Conservation (phyloP, 2,329 filamentous ascomycete genomes). For the Fusarium austroafricanum region DNA sequence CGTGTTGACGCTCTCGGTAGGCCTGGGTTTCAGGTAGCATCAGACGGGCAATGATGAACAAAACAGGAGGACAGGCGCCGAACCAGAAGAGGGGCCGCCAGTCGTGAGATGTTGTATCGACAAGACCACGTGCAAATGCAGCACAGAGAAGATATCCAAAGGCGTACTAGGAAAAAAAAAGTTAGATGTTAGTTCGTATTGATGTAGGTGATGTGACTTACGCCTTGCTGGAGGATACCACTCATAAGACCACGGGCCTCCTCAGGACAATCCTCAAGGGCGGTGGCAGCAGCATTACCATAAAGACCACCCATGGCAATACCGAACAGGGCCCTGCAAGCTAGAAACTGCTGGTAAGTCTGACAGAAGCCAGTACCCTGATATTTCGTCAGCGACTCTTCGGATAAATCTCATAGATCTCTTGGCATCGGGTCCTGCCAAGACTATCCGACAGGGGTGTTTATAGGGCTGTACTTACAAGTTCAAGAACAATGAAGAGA, state of each 20-base stretch:
- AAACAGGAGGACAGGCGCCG: constrained; percentile 79
- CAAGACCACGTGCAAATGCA: constrained; percentile 72
- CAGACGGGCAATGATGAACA: constrained; percentile 84
- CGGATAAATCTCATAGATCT: constrained; percentile 10
- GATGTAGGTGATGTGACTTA: constrained; percentile 39
- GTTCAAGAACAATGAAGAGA: constrained; percentile 76
- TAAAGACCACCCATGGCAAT: constrained; percentile 85
- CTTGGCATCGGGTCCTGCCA: constrained; percentile 2
- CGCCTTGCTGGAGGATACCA: constrained; percentile 79
- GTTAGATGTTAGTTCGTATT: neutral
- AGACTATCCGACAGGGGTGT: neutral
- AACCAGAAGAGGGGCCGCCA: constrained; percentile 95
- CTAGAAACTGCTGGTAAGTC: constrained; percentile 78
- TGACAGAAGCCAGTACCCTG: constrained; percentile 74
- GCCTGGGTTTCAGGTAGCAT: constrained; percentile 82
- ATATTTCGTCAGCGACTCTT: constrained; percentile 17
- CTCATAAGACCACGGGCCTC: constrained; percentile 79
- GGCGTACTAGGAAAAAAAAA: constrained; percentile 58
- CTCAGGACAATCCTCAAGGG: constrained; percentile 77
- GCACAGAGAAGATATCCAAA: constrained; percentile 72
- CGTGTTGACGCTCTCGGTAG: constrained; percentile 73
- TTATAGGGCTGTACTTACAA: constrained; percentile 59
- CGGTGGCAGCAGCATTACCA: constrained; percentile 82
- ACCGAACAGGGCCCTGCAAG: constrained; percentile 79
- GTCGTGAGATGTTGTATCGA: constrained; percentile 79